Percentiles rank a stretch among this genome's conserved stretches.
Conservation (phyloP, 371 early-diverging fungal genomes). For the Mucor irregularis region DNA sequence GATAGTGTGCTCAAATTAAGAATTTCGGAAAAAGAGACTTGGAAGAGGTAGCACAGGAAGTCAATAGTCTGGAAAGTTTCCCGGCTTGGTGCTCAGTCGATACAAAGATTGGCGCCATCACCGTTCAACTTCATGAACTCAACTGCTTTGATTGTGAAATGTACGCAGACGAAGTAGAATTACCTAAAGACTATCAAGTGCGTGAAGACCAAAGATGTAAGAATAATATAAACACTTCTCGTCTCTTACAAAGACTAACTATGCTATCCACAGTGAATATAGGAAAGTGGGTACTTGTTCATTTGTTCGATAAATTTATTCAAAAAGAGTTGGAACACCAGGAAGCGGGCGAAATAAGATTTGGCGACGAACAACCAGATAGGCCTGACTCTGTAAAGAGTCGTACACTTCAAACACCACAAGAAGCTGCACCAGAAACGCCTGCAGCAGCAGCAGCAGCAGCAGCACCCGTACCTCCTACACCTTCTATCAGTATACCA, state of each 20-base stretch:
- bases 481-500: conserved; percentile 12
- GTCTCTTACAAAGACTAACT: not conserved
- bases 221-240: too few species aligned
- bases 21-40: conserved; percentile 59
- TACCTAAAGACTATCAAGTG: conserved; percentile 47
- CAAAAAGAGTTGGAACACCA: conserved; percentile 34
- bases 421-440: conserved; percentile 6
- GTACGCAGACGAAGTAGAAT: conserved; percentile 74
- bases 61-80: conserved; percentile 77
- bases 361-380: conserved; percentile 6
- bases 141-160: conserved; percentile 84
- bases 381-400: conserved; percentile 18
- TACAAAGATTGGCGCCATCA: conserved; percentile 83
- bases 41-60: conserved; percentile 61
- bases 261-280: conserved; percentile 61
- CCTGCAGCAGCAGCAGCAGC: not conserved
- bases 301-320: conserved; percentile 65
- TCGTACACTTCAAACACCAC: conserved; percentile 2
- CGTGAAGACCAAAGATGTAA: conserved; percentile 75
- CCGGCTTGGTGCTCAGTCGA: conserved; percentile 93
- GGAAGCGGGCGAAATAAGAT: conserved; percentile 12
- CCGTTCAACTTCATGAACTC: conserved; percentile 83
- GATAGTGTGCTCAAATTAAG: conserved; percentile 61
- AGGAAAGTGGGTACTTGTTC: conserved; percentile 82
- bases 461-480: conserved; percentile 1